Evolutionary conservation across 176 grass and related monocot genomes (phyloP).

Genomic region (Lolium multiflorum): DNA sequence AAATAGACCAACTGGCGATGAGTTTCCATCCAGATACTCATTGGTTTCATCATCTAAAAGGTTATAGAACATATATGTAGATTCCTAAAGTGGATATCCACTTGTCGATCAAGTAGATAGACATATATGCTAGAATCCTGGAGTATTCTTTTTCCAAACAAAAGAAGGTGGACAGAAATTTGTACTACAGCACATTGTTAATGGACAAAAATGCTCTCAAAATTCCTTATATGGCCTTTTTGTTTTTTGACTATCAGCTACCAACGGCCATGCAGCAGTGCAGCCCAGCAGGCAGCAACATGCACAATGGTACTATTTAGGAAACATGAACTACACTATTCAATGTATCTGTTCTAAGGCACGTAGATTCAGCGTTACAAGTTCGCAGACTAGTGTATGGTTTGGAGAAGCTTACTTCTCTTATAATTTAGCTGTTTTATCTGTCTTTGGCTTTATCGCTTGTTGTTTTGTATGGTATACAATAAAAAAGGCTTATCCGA

Average conservation of each 20-base stretch:
- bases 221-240: neutral
- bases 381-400: neutral
- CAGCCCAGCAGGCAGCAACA: conserved; percentile 5
- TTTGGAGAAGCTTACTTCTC: too few species aligned
- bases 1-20: neutral
- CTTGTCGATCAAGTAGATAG: conserved; percentile 11
- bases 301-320: neutral
- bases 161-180: neutral
- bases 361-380: neutral
- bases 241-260: neutral
- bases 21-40: conserved; percentile 8
- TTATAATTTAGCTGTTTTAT: too few species aligned
- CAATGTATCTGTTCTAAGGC: neutral
- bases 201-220: conserved; percentile 18
- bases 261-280: neutral
- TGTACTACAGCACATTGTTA: neutral
- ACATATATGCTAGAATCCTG: neutral
- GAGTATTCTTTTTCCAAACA: neutral
- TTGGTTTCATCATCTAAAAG: neutral
- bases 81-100: neutral
- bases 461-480: too few species aligned
- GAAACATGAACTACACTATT: neutral
- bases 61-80: neutral
- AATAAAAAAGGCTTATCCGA: too few species aligned
- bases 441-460: too few species aligned